Evolutionary conservation across 2,329 filamentous ascomycete genomes (phyloP), one percentile per base, ranked within the genome.

Genomic region (Aureobasidium melanogenum): DNA sequence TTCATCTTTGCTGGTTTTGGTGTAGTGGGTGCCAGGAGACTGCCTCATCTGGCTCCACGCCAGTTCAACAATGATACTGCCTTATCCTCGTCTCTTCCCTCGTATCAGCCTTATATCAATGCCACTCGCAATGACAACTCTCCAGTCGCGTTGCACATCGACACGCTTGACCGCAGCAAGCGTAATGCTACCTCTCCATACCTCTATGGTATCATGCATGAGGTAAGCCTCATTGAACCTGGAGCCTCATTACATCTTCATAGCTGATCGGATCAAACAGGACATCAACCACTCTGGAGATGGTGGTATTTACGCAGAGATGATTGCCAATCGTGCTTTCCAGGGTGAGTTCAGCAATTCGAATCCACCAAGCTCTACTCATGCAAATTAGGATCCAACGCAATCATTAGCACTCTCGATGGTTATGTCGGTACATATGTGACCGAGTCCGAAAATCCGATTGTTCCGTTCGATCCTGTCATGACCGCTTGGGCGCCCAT

Each of bases 301-400:
- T 68, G 87, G 87, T 24, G 87, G 87, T 5, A 82, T 89, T 64
- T 89, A 90, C 69, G 87, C 84, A 52, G 86, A 90, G 68, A 72
- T 90, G 61, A 82, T 90, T 61, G 81, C 80, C 56, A 90, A 90
- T 72, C 81, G 86, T 52, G 87, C 86, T 12, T 89, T 90, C 68
- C 87, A 90, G 71, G 77, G 74, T 58, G 55, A 19, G 41, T 55
- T 3, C 28, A 30, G 6, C 34, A 12, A 1, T 43, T 15, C 52
- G 7, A 22, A 14, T 19, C 28, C 26, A 8, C 34, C 24, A 0
- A 44, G 3, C 10, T 34, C 15, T 14, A 30, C 44, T 59, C 15
- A 59, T 14, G 24, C 26, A 34, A 15, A 26, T 5, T 14, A 67
- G 65, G 70, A 17, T 69, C 67, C 10, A 65, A 60, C 30, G 61